Evolutionary conservation across 2,329 filamentous ascomycete species (phyloP), one percentile per base, ranked within the genome.

Genomic region (Tolypocladium cylindrosporum): DNA sequence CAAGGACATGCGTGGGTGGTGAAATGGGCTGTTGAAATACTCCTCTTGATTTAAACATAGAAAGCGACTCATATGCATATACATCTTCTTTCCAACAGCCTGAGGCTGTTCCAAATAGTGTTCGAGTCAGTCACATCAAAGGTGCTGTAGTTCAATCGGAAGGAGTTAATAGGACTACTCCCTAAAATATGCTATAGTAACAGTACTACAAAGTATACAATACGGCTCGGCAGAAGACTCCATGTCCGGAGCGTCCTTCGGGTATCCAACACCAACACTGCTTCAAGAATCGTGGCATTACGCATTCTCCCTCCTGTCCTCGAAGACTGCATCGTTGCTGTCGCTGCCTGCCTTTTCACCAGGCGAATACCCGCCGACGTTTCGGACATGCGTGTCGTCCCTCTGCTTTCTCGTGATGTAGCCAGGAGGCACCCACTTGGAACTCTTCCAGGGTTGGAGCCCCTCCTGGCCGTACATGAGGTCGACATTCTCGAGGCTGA

Each of bases 401-500:
- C 72, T 66, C 58, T 72, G 60, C 67, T 67, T 71, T 57, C 72
- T 71, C 55, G 71, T 77, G 60, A 72, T 64, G 60, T 76, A 77
- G n/a, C 75, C 75, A 1, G 71, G 72, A 16, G 76, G 76, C 41
- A 73, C 70, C 80, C 80, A 88, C 61, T 77, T 74, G 60, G 73
- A 69, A 64, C 81, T 85, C 67, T 78, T 79, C 80, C 83, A 85
- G 3, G 86, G 79, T 69, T 80, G 82, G n/a, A 88, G 77, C 48
- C 75, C 61, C 3, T 63, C 71, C 24, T 84, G 72, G 54, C 85
- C 78, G 68, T 90, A 90, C 84, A 88, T 87, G 56, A 82, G 79
- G 69, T 90, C 86, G 58, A 90, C 83, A 63, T 88, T 84, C 72
- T 90, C 87, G n/a, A 90, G 77, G 14, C 82, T 84, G 11, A 87